Conservation (phyloP, 345 rosid genomes). For the Raphanus sativus region DNA sequence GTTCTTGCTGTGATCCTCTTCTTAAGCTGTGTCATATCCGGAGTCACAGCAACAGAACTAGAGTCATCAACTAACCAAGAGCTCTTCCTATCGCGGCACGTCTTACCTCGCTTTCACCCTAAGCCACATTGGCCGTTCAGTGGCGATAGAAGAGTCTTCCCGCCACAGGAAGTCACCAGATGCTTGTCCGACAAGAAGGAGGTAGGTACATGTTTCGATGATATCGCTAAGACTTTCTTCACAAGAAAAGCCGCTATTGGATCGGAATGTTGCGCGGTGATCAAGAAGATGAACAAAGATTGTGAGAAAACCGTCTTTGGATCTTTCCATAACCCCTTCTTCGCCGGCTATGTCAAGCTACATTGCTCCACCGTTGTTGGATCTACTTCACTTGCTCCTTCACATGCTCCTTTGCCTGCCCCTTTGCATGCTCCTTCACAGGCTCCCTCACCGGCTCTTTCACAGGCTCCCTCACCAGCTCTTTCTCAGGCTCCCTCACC, state of each 20-base stretch:
- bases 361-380: constrained; percentile 23
- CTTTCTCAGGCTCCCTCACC: neutral
- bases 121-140: constrained; percentile 30
- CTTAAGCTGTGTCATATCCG: constrained; percentile 18
- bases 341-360: constrained; percentile 15
- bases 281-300: constrained; percentile 23
- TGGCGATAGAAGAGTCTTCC: neutral
- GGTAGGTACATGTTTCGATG: constrained; percentile 24
- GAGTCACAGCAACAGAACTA: neutral
- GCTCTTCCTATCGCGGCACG: neutral
- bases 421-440: neutral
- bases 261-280: constrained; percentile 22
- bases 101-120: constrained; percentile 2
- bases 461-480: neutral
- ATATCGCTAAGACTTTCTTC: constrained; percentile 20
- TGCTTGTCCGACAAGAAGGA: constrained; percentile 36
- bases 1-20: constrained; percentile 14
- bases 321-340: constrained; percentile 23
- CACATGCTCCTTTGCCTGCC: neutral
- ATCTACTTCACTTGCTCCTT: neutral
- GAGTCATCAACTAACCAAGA: constrained; percentile 4
- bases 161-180: constrained; percentile 26
- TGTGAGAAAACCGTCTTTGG: constrained; percentile 37
- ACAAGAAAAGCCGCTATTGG: constrained; percentile 21
- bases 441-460: neutral